Evolutionary conservation across 148 eudicot species (phyloP).

Genomic region (Agrostemma githago): DNA sequence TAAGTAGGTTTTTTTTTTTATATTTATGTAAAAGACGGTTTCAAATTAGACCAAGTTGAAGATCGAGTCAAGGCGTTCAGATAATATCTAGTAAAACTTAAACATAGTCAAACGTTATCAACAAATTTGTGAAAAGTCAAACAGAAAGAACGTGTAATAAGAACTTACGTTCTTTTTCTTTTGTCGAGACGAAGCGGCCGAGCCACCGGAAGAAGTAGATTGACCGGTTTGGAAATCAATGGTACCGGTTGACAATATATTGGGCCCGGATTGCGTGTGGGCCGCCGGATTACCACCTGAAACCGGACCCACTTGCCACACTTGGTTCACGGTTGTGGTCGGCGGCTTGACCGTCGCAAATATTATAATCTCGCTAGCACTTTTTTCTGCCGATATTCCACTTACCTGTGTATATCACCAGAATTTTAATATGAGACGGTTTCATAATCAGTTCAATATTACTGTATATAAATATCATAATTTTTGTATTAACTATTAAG

Average conservation of each 20-base stretch:
- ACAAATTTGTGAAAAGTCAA: too few species aligned
- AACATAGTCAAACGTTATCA: too few species aligned
- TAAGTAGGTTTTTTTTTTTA: too few species aligned
- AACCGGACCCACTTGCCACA: slow-evolving; percentile 73
- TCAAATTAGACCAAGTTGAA: too few species aligned
- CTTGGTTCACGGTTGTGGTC: slow-evolving; percentile 47
- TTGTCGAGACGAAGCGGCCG: slow-evolving; percentile 9
- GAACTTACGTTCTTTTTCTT: slow-evolving; percentile 33
- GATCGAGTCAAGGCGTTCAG: not conserved
- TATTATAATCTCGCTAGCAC: slow-evolving; percentile 40
- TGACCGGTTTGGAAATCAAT: slow-evolving; percentile 48
- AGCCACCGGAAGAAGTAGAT: slow-evolving; percentile 13
- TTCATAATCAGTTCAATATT: too few species aligned
- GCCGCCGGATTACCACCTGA: slow-evolving; percentile 7
- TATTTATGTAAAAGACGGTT: too few species aligned
- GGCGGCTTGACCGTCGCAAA: slow-evolving; percentile 65
- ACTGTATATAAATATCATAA: too few species aligned
- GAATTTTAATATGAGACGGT: not conserved
- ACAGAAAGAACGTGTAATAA: too few species aligned
- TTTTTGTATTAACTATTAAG: too few species aligned
- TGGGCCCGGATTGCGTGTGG: slow-evolving; percentile 26
- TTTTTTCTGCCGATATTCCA: slow-evolving; percentile 31
- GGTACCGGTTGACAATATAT: slow-evolving; percentile 31
- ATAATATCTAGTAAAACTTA: not conserved
- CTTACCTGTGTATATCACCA: slow-evolving; percentile 23